Base-by-base conservation (phyloP, 768 basidiomycete genomes). In the Hirschioporus abietinus region DNA sequence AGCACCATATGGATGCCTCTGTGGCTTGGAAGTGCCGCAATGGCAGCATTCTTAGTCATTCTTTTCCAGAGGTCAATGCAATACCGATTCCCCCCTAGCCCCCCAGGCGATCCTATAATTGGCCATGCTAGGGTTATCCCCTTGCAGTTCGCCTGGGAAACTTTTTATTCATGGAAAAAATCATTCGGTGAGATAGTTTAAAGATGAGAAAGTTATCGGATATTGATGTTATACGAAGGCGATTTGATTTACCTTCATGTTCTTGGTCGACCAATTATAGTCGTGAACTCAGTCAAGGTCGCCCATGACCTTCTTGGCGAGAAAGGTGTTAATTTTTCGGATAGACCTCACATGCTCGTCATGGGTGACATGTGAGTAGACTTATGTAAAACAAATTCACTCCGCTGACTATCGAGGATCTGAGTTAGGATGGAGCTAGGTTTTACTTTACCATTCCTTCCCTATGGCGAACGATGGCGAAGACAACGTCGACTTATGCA, bases 271-370 rank as follows among this genome's bases (percentile, higher is more conserved):
- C 69, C 75, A 7, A 68, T 76, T 35, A 36, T 79, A 15, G 69
- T 79, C 17, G 58, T 79, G 30, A 78, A 76, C 67, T 74, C 78
- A 1, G 52, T 72, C 23, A 61, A 69, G 34, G 74, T 72, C n/a
- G 78, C 77, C 27, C 69, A 67, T 18, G 78, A 79, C 34, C 72
- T 79, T 23, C 67, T 79, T 64, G 77, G 77, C 63, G 74, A 75
- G 65, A 72, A 73, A 15, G 72, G 75, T 63, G 58, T 65, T 15
- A 75, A 73, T 36, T 78, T 76, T 66, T 76, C 78, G 17, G 76
- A 73, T 67, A 70, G 78, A 4, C 78, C 78, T 3, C 69, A 69
- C 4, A 65, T 78, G 26, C 70, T 75, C 4, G 25, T 61, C 60
- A 25, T 61, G 42, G 42, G 42, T 5, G 60, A 61, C 9, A 34